Evolutionary conservation across 1,284 basidiomycete genomes (phyloP).

Genomic region (Rhodotorula sp.): DNA sequence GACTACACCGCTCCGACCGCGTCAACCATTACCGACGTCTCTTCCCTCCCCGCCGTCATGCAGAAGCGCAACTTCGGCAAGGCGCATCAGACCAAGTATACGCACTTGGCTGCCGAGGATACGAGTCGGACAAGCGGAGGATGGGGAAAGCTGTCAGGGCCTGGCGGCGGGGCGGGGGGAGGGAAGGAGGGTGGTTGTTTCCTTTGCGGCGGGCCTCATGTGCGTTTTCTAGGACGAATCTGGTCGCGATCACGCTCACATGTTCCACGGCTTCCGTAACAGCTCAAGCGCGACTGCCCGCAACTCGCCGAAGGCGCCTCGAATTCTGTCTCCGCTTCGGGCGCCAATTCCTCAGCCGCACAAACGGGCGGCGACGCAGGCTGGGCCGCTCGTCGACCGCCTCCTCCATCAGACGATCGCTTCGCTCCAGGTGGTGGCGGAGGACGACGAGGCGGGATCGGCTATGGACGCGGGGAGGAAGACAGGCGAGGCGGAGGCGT

Average conservation of each 20-base stretch:
- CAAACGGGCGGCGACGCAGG: background rate
- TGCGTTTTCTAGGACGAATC: no score
- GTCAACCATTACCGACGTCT: conserved; percentile 74
- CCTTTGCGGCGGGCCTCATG: conserved; percentile 58
- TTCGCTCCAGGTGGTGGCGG: background rate
- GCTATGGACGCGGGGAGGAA: background rate
- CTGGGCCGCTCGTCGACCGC: background rate
- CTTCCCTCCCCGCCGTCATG: conserved; percentile 87
- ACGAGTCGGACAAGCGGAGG: conserved; percentile 67
- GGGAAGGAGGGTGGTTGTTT: conserved; percentile 65
- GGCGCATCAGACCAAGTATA: conserved; percentile 84
- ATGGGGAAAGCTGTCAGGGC: conserved; percentile 57
- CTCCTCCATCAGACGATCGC: background rate
- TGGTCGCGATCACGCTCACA: background rate
- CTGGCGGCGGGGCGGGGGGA: conserved; percentile 48
- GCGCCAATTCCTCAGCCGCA: conserved; percentile 30
- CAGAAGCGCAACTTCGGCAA: conserved; percentile 97
- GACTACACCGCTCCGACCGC: conserved; percentile 88
- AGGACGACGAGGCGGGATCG: background rate
- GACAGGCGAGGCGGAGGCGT: background rate
- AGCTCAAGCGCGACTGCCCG: conserved; percentile 49
- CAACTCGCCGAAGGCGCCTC: conserved; percentile 19
- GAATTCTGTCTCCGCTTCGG: conserved; percentile 26
- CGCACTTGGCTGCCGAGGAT: conserved; percentile 91
- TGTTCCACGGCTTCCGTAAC: background rate